phyloP scores from a whole-genome alignment of 148 eudicot species.

The Silene uniflora region DNA sequence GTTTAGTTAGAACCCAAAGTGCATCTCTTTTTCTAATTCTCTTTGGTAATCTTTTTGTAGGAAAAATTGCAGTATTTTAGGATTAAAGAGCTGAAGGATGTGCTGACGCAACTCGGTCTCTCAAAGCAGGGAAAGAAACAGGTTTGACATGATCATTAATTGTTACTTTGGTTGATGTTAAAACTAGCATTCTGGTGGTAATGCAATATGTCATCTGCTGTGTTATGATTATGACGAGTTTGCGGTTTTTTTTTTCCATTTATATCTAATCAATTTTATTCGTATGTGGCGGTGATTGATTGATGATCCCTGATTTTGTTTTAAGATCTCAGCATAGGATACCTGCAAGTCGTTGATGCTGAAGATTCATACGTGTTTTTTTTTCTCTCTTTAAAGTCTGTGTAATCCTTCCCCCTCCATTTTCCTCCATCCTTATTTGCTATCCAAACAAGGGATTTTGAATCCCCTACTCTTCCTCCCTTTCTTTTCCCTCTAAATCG shows the following conservation, averaged over 20 bases:
- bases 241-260: not conserved
- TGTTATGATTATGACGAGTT: not conserved
- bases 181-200: not conserved
- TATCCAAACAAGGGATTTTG: no score
- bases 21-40: not conserved
- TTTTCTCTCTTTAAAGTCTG: not conserved
- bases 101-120: constrained; percentile 69
- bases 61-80: constrained; percentile 78
- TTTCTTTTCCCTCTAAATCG: no score
- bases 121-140: constrained; percentile 97
- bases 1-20: no score
- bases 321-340: not conserved
- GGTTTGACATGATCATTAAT: constrained; percentile 31
- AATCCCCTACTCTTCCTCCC: no score
- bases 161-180: constrained; percentile 15
- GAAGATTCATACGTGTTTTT: not conserved
- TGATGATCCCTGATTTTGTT: not conserved
- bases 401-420: no score
- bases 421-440: no score
- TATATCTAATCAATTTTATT: not conserved
- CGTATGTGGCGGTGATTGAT: not conserved
- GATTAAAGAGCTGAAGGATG: constrained; percentile 92
- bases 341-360: not conserved
- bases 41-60: constrained; percentile 36
- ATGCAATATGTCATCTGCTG: not conserved